phyloP scores from a whole-genome alignment of 768 basidiomycete genomes.

The Tulasnella sp. region DNA sequence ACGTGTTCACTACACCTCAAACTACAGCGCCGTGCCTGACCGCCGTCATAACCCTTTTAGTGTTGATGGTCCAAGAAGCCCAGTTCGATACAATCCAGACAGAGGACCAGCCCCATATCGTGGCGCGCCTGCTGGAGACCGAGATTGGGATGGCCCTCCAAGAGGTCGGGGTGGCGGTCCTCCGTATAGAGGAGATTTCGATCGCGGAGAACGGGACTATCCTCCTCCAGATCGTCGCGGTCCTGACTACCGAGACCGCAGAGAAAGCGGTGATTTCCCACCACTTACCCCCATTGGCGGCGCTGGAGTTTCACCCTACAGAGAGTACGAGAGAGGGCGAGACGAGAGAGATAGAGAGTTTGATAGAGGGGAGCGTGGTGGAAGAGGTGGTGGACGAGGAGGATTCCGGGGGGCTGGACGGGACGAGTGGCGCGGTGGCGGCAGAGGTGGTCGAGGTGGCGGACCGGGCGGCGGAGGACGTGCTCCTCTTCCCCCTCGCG shows the following conservation, averaged over 20 bases:
- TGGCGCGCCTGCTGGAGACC: conserved; percentile 36
- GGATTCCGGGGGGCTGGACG: not conserved
- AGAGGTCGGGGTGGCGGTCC: conserved; percentile 31
- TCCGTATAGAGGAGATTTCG: conserved; percentile 2
- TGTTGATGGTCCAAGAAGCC: conserved; percentile 32
- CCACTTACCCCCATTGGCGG: conserved; percentile 9
- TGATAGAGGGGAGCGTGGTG: conserved; percentile 30
- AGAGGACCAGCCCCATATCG: conserved; percentile 37
- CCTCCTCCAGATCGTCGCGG: conserved; percentile 3
- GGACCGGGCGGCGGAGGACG: not conserved
- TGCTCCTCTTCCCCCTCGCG: conserved; percentile 1
- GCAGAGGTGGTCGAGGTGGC: not conserved
- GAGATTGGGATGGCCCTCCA: conserved; percentile 39
- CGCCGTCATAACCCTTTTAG: not conserved
- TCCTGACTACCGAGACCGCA: conserved; percentile 27
- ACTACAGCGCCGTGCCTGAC: not conserved
- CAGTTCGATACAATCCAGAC: conserved; percentile 39
- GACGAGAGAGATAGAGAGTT: conserved; percentile 17
- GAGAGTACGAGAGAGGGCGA: conserved; percentile 36
- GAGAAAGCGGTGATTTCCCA: conserved; percentile 3
- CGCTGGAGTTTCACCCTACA: conserved; percentile 37
- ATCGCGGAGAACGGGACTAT: conserved; percentile 33
- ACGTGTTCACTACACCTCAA: conserved; percentile 27
- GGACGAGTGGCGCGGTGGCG: conserved; percentile 22
- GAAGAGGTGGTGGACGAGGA: not conserved